These are phyloP conservation scores for Annona cherimola DNA, from an alignment of 164 flowering plant genomes.

Conservation along the genomic window DNA sequence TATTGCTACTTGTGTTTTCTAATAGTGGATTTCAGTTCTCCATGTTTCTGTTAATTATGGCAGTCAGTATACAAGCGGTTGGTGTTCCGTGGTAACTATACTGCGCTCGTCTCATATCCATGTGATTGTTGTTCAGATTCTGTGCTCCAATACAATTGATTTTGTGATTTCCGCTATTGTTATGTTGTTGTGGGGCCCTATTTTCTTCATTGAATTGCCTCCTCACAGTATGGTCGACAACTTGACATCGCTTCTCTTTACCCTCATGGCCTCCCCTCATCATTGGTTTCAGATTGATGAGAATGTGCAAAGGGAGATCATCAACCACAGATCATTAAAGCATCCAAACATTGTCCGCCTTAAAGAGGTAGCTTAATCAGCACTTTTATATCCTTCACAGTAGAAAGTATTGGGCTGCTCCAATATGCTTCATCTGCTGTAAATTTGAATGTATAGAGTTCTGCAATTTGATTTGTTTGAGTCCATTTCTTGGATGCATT, in stretches of 20 bases:
- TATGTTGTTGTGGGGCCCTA: not conserved
- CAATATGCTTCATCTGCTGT: too few species aligned
- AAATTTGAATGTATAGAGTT: too few species aligned
- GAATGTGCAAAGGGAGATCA: conserved; percentile 71
- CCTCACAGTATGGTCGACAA: not conserved
- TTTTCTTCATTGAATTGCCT: conserved; percentile 1
- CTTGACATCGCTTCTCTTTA: not conserved
- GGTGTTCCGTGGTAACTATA: too few species aligned
- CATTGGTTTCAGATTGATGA: conserved; percentile 56
- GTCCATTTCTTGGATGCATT: too few species aligned
- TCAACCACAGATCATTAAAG: conserved; percentile 57
- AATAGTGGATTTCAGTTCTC: too few species aligned
- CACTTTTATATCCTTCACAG: not conserved
- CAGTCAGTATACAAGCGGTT: too few species aligned
- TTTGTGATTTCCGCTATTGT: not conserved
- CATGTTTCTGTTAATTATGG: too few species aligned
- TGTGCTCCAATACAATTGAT: not conserved
- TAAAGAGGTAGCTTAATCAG: conserved; percentile 40
- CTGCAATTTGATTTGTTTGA: too few species aligned
- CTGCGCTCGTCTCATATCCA: too few species aligned
- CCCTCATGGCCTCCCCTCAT: too few species aligned
- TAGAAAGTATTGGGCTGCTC: not conserved
- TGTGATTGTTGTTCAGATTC: not conserved
- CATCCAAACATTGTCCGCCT: conserved; percentile 70
- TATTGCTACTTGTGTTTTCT: too few species aligned